Base-by-base conservation (phyloP, 2,329 filamentous ascomycete genomes). In the Trematosphaeria pertusa region DNA sequence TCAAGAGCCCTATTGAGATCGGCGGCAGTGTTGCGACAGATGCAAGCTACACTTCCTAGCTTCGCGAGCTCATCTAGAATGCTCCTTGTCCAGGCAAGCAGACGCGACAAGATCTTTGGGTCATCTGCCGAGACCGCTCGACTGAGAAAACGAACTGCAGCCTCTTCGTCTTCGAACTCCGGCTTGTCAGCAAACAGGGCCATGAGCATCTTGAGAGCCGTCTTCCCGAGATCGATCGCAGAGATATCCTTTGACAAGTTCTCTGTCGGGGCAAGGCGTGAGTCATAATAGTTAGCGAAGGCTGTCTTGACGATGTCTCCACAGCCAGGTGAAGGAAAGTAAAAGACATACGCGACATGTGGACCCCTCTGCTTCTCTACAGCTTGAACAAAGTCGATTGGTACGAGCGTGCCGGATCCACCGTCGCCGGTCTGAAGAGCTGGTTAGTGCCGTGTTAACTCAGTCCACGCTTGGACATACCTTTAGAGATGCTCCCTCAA, bases 1-100 rank as follows among this genome's bases (percentile, higher is more conserved):
- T 46, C 48, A 10, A 49, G 48, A 5, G 43, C 20, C 5, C 55
- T 54, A 5, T 37, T 45, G 10, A 65, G 44, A 4, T 52, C 24
- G 6, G 26, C 34, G 0, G 46, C 41, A 1, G 48, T 53, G 10
- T 37, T 14, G 1, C 45, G 36, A n/a, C 34, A 20, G 5, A 51
- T 24, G 4, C 30, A 39, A 5, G 37, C 40, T 1, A 37, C 32
- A 30, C 26, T 44, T 24, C 42, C 36, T 7, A 48, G 18, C 18
- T 35, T 40, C 24, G 44, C 41, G 9, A 50, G 35, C 11, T 42
- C 43, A 7, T 24, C 30, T 26, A 47, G 22, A 11, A 53, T 50
- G 2, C 51, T 15, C 11, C 44, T 36, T 12, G 55, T 54, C 50
- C 50, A 59, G 10, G 5, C 42, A 7, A 48, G 37, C 1, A 59